phyloP scores from a whole-genome alignment of 208 protist species.

The Eutreptiella sp. region DNA sequence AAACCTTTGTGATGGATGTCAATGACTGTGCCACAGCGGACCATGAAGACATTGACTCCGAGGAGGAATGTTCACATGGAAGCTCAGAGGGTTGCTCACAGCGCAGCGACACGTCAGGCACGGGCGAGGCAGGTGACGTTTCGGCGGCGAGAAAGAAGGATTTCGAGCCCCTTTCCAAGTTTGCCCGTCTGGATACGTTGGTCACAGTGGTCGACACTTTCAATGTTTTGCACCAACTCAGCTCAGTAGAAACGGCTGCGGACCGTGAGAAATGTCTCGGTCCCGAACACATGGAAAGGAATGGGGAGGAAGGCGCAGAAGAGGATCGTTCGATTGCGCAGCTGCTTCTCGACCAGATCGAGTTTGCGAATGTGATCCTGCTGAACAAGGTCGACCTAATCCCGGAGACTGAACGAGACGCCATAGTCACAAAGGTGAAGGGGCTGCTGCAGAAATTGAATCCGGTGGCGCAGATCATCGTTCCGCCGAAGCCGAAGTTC shows the following conservation, averaged over 20 bases:
- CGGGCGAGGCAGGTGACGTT: neutral
- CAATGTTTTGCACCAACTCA: constrained; percentile 35
- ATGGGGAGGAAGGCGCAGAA: constrained; percentile 29
- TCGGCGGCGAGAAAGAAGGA: neutral
- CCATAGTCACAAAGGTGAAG: too few relatives aligned
- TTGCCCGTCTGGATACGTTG: constrained; percentile 48
- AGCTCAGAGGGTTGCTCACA: too few relatives aligned
- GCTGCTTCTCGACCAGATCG: constrained; percentile 62
- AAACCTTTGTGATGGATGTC: constrained; percentile 57
- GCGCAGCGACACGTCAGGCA: neutral
- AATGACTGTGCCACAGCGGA: neutral
- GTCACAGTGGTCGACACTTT: constrained; percentile 56
- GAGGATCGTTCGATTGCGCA: constrained; percentile 49
- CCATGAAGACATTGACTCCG: neutral
- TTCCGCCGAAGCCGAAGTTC: too few relatives aligned
- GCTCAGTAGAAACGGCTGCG: constrained; percentile 19
- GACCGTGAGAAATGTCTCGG: neutral
- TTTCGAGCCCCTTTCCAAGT: neutral
- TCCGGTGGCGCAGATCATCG: too few relatives aligned
- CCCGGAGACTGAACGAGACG: constrained; percentile 27
- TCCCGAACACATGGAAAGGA: constrained; percentile 12
- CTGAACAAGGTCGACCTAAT: constrained; percentile 77
- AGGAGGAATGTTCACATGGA: constrained; percentile 6
- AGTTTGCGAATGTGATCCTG: constrained; percentile 74
- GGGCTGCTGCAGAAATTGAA: too few relatives aligned